Evolutionary conservation across 495 filamentous ascomycete genomes (phyloP), one percentile per base, ranked within the genome.

Genomic region (Penicillium steckii): DNA sequence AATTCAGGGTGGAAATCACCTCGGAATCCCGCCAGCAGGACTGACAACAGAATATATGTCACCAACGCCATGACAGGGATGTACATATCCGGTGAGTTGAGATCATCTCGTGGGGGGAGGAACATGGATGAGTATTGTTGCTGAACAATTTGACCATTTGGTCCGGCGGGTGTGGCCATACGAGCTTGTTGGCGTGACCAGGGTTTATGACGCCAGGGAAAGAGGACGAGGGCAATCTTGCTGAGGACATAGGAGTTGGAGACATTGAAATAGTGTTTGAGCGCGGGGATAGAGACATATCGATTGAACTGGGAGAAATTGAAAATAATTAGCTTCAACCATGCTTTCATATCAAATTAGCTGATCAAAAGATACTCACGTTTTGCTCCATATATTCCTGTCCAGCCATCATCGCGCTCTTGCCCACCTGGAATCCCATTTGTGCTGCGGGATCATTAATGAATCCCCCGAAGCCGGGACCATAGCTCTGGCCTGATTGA

Each of bases 51-150:
- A 59, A 97, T 94, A 73, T 99, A 99, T 18, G 95, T 99, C 40
- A 97, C 90, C 45, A 99, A 76, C 4, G 94, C 92, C 79, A 78
- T 78, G 40, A 78, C 73, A 24, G 94, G 94, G 57, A 99, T 97
- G 78, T 99, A 99, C 90, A 97, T 96, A 73, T 99, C 94, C 4
- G 95, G 94, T 42, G 90, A 92, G 70, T 99, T 99, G 67, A 97
- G 78, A 66, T 99, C 94, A 65, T 97, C 93, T 43, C 93, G 81
- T n/a, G 94, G 94, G 8, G 94, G 91, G 7, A 97, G 80, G 71
- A 90, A 97, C 81, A 89, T 89, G 37, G 86, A 87, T 46, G 92
- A 88, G 58, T 80, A 80, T 58, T 81, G 77, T 47, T 79, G 73
- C 50, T 76, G 73, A 18, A 61, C 58, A 12, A 80, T 72, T 57